Conservation (phyloP, 352 stramenopile genomes). For the Thalassiosira mediterranea region DNA sequence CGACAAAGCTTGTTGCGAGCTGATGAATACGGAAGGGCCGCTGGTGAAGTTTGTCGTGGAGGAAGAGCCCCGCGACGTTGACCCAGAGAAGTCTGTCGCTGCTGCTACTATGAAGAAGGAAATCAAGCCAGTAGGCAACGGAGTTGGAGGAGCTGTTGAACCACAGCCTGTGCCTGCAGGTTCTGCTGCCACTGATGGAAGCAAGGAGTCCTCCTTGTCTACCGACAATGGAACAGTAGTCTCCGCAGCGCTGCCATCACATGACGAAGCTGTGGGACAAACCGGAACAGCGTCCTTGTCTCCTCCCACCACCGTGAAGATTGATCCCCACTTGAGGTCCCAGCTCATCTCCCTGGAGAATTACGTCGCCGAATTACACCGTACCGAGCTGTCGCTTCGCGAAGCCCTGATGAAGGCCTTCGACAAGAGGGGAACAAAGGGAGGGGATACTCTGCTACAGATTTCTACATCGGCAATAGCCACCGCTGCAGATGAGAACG, state of each 20-base stretch:
- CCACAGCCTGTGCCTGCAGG: too few species aligned
- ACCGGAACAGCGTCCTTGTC: neutral
- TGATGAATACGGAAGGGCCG: constrained; percentile 31
- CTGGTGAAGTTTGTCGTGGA: constrained; percentile 42
- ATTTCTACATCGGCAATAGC: constrained; percentile 62
- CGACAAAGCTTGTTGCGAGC: constrained; percentile 33
- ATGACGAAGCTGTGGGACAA: neutral
- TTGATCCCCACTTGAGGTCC: constrained; percentile 23
- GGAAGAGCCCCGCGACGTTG: neutral
- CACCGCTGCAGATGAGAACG: constrained; percentile 69
- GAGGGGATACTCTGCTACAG: constrained; percentile 38
- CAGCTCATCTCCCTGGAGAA: constrained; percentile 49
- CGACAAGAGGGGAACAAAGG: constrained; percentile 9
- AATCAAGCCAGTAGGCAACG: too few species aligned
- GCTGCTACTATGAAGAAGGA: neutral
- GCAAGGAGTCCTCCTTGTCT: too few species aligned
- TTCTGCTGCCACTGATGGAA: too few species aligned
- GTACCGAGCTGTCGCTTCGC: constrained; percentile 65
- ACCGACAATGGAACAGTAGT: neutral
- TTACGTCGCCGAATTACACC: constrained; percentile 71
- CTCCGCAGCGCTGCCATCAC: neutral
- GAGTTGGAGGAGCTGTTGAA: neutral
- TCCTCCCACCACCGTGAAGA: neutral
- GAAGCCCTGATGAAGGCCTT: constrained; percentile 41
- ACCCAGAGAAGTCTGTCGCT: neutral